phyloP scores from a whole-genome alignment of 129 eudicot genomes.

The Dittrichia graveolens region DNA sequence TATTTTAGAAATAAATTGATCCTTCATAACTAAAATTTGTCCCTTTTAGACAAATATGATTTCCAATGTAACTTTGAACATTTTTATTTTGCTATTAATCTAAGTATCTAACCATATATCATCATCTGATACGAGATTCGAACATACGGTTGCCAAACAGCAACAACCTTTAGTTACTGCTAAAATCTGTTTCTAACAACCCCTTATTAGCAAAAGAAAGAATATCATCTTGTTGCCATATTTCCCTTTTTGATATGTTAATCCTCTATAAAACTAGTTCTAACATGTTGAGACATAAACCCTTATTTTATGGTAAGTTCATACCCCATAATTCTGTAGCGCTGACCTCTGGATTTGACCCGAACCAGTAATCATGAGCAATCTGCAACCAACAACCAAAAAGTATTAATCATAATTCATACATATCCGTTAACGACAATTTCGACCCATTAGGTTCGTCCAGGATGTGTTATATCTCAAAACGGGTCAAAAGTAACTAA shows the following conservation, averaged over 20 bases:
- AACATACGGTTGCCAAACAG: conserved; percentile 35
- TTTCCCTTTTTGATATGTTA: conserved; percentile 9
- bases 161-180: conserved; percentile 30
- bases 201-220: conserved; percentile 21
- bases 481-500: conserved; percentile 10
- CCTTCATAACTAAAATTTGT: too few species aligned
- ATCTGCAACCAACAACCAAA: conserved; percentile 43
- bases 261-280: conserved; percentile 31
- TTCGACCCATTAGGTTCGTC: neutral
- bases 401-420: neutral
- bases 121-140: conserved; percentile 22
- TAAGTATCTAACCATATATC: conserved; percentile 11
- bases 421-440: neutral
- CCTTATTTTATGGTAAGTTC: conserved; percentile 27
- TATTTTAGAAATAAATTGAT: too few species aligned
- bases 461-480: neutral
- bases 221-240: conserved; percentile 17
- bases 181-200: conserved; percentile 20
- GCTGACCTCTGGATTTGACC: conserved; percentile 49
- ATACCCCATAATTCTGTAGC: conserved; percentile 60
- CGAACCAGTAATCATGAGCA: conserved; percentile 69
- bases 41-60: too few species aligned
- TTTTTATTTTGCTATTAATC: conserved; percentile 3
- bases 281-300: conserved; percentile 11
- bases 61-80: conserved; percentile 2